Base-by-base conservation (phyloP, 2,329 filamentous ascomycete genomes). In the Diaporthe capsici region DNA sequence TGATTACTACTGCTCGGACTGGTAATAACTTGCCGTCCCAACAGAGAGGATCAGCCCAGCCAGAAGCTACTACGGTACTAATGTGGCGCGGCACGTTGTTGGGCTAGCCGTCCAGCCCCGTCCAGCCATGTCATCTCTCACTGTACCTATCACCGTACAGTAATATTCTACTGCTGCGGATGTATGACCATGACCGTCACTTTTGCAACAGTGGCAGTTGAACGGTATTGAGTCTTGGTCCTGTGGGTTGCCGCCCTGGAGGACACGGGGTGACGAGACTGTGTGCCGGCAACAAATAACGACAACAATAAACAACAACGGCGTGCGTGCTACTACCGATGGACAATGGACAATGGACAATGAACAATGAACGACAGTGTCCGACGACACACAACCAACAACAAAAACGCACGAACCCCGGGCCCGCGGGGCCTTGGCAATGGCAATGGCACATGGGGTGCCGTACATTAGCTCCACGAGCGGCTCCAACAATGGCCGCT, bases 341-440 rank as follows among this genome's bases (percentile, higher is more conserved):
- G 61, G 47, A 68, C 65, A 68, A 51, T 53, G 15, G 31, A 39
- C 22, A 34, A 42, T 65, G 61, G 47, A 68, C 65, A 68, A 51
- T 53, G 15, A 31, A 39, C 22, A 34, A 51, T 53, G 15, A 44
- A 39, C 22, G 2, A 51, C 44, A 31, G 60, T 67, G 60, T 63
- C 60, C n/a, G 60, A 63, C 60, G 60, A 63, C 61, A 67, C 61
- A 49, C 39, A 6, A 28, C 20, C 57, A 37, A 17, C 57, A 37
- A 20, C 1, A 28, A 13, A 51, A 15, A 34, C 63, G 28, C 44
- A 67, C 63, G 44, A 51, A 20, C 63, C 44, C 44, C 44, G 28
- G 44, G 63, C 63, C 63, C 63, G 34, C 63, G 44, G 63, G 42
- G 22, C 44, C 63, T 51, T 51, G 63, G 63, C 63, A 53, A 55